Percentiles rank a stretch among this genome's conserved stretches.
Conservation (phyloP, 306 rosid species). For the Rosa multiflora region DNA sequence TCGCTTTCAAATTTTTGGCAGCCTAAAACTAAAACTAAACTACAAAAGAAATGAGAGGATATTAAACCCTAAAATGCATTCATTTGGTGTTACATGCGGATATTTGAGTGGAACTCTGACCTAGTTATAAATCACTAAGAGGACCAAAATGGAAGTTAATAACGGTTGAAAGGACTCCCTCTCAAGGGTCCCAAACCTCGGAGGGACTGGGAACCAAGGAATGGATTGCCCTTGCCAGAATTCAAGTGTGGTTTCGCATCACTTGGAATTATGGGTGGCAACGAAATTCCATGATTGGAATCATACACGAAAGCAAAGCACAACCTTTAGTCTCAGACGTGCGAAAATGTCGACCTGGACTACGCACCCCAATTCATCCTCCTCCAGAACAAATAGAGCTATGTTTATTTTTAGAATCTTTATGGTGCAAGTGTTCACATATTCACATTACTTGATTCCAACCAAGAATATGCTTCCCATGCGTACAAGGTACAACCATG, state of each 20-base stretch:
- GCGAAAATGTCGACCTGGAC: not conserved
- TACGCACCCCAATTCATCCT: not conserved
- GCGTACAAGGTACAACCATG: not conserved
- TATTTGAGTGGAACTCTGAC: not conserved
- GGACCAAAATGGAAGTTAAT: not conserved
- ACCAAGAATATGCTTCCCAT: not conserved
- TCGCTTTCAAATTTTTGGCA: not conserved
- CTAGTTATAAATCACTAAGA: not conserved
- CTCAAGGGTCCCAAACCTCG: not conserved
- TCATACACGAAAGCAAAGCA: not conserved
- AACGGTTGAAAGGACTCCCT: not conserved
- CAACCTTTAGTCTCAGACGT: conserved; percentile 2
- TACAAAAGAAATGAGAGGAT: not conserved
- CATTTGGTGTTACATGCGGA: not conserved
- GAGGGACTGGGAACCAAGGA: too few relatives aligned
- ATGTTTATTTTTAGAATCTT: not conserved
- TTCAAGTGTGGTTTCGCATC: conserved; percentile 15
- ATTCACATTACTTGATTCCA: too few relatives aligned
- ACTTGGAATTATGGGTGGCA: conserved; percentile 13
- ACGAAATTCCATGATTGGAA: not conserved
- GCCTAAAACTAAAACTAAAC: not conserved
- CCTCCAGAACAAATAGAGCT: not conserved
- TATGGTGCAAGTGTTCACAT: too few relatives aligned
- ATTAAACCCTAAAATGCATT: not conserved
- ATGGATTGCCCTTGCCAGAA: too few relatives aligned